Base-by-base conservation (phyloP, 2,329 filamentous ascomycete genomes). In the Apiospora koreana region DNA sequence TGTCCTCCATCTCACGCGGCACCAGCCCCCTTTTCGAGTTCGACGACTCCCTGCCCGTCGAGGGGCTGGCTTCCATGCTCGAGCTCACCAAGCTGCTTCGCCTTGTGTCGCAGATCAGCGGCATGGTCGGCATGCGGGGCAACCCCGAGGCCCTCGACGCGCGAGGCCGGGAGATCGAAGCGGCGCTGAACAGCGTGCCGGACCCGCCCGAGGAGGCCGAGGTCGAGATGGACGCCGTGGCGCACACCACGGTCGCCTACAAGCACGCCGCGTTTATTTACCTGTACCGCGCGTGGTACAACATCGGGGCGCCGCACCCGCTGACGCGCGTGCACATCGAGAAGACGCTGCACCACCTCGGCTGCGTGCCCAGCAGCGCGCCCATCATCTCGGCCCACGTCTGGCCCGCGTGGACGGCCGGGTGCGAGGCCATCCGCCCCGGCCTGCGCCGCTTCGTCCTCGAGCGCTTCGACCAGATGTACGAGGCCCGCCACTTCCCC, bases 401-500 rank as follows among this genome's bases (percentile, higher is more conserved):
- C 18, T 80, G 78, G 78, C 78, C 79, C 5, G 69, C 80, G 1
- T 79, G 76, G 77, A 80, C 78, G 1, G 77, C 78, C 0, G 79
- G 76, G 2, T 79, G 79, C 68, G 79, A 80, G 67, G 76, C 78
- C 0, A 74, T 78, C 62, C 75, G 77, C 31, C 46, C 31, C 0
- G 58, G 70, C 2, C 54, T 74, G 28, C 74, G 79, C 3, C 73
- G 72, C 43, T 72, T 75, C 12, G 78, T 77, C 8, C 71, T 74
- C 10, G 71, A 74, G 10, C 71, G 79, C 6, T 67, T 78, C 25
- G 71, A 71, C 28, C 72, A 71, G 1, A 79, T 80, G 79, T 79
- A 76, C 65, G 73, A 75, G 38, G 68, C 66, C 7, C 75, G 79
- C 6, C 77, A 74, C 31, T 73, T 80, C 0, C 78, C 79, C 2